Conservation (phyloP, 768 basidiomycete genomes). For the Podaxis sp. region DNA sequence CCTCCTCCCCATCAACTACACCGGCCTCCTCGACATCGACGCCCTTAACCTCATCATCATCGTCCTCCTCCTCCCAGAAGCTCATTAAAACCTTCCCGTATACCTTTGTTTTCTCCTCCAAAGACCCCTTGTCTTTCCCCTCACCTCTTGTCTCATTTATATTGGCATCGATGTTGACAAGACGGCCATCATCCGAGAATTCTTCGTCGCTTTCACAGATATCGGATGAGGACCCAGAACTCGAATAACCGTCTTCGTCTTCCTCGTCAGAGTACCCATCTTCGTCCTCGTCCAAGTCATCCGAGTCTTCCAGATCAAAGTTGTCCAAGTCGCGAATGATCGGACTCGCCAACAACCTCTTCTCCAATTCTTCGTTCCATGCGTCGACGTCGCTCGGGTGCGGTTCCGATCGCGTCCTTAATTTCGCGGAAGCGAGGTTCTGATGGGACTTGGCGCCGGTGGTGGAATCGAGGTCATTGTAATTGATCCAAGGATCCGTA, state of each 20-base stretch:
- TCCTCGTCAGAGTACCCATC: neutral
- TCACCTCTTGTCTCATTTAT: too few species aligned
- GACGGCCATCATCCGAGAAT: neutral
- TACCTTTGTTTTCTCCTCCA: neutral
- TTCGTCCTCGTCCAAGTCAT: neutral
- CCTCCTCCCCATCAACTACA: neutral
- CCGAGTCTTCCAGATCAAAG: slow-evolving; percentile 5
- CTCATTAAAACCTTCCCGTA: slow-evolving; percentile 8
- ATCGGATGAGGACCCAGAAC: slow-evolving; percentile 7
- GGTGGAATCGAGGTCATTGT: slow-evolving; percentile 3
- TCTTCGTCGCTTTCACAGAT: neutral
- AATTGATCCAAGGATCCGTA: slow-evolving; percentile 6
- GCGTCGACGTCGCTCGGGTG: neutral
- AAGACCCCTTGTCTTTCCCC: neutral
- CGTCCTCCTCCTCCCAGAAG: slow-evolving; percentile 6
- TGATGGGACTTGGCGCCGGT: neutral
- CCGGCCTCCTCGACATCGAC: neutral
- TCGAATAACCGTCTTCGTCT: neutral
- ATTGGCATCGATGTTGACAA: neutral
- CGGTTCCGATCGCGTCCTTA: neutral
- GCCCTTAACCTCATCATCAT: neutral
- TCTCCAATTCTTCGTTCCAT: slow-evolving; percentile 9
- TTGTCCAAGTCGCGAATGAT: slow-evolving; percentile 2
- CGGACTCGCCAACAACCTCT: neutral
- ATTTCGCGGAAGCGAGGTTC: neutral